These are phyloP conservation scores for Tetrapisispora namnaoensis DNA, from an alignment of 805 yeast species.

Conservation along the genomic window DNA sequence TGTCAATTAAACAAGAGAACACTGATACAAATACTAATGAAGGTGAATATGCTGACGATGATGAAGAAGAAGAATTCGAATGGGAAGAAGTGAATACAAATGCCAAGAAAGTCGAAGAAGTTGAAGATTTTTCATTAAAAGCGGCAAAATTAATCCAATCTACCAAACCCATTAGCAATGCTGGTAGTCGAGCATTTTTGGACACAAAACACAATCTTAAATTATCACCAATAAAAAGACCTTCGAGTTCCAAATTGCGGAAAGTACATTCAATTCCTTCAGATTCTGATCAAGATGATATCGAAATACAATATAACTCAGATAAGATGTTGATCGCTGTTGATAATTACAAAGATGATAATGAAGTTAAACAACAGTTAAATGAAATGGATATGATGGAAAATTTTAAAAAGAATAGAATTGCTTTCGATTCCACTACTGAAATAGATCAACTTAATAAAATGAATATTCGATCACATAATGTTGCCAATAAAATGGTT, in stretches of 20 bases:
- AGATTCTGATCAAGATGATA: constrained; percentile 16
- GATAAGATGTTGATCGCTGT: constrained; percentile 8
- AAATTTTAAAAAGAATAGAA: constrained; percentile 16
- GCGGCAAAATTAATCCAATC: constrained; percentile 32
- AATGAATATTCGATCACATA: background rate
- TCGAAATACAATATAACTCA: constrained; percentile 8
- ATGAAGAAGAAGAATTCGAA: constrained; percentile 37
- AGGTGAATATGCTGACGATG: constrained; percentile 20
- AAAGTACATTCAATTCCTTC: constrained; percentile 10
- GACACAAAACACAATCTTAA: constrained; percentile 19
- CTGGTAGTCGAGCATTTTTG: constrained; percentile 25
- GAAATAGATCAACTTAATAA: background rate
- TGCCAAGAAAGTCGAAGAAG: constrained; percentile 12
- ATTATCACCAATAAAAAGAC: constrained; percentile 13
- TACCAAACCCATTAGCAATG: constrained; percentile 3
- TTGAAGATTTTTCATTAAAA: constrained; percentile 34
- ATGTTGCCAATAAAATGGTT: too few relatives aligned
- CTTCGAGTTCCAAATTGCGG: background rate
- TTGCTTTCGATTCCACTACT: background rate
- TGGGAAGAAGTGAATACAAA: constrained; percentile 61
- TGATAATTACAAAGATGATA: constrained; percentile 17
- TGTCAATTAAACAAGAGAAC: constrained; percentile 5
- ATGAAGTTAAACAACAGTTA: constrained; percentile 14
- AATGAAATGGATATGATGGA: constrained; percentile 32
- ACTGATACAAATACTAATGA: background rate